Percentiles rank a stretch among this genome's conserved stretches.
Evolutionary conservation across 116 monocot genomes (phyloP).

Genomic region (Papilionanthe hybrid): DNA sequence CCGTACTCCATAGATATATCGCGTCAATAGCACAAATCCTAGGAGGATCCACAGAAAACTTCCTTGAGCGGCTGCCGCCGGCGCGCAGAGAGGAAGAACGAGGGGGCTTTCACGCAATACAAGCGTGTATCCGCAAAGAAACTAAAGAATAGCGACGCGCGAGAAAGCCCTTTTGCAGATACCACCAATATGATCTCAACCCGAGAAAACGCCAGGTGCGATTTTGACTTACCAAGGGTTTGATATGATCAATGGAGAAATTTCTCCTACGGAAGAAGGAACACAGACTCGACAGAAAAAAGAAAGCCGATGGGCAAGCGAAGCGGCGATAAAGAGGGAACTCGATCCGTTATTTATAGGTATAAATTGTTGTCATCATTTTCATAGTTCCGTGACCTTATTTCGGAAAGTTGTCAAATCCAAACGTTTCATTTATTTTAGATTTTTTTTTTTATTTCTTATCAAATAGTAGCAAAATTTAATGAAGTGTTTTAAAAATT

Average conservation of each 20-base stretch:
- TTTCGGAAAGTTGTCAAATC: no score
- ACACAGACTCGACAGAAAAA: neutral
- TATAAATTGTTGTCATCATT: neutral
- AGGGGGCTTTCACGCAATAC: neutral
- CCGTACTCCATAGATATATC: constrained; percentile 4
- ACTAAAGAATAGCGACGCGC: neutral
- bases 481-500: no score
- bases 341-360: neutral
- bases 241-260: neutral
- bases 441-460: no score
- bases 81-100: neutral
- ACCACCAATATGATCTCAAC: neutral
- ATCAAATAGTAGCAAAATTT: no score
- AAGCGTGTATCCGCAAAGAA: neutral
- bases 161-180: neutral
- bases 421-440: no score
- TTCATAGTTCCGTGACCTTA: neutral
- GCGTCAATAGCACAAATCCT: neutral
- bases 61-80: neutral
- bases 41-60: neutral
- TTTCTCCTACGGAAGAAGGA: neutral
- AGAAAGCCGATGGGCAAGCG: neutral
- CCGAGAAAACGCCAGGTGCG: neutral
- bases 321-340: neutral
- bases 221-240: neutral